Base-by-base conservation (phyloP, 2,329 filamentous ascomycete genomes). In the Blumeria hordei region DNA sequence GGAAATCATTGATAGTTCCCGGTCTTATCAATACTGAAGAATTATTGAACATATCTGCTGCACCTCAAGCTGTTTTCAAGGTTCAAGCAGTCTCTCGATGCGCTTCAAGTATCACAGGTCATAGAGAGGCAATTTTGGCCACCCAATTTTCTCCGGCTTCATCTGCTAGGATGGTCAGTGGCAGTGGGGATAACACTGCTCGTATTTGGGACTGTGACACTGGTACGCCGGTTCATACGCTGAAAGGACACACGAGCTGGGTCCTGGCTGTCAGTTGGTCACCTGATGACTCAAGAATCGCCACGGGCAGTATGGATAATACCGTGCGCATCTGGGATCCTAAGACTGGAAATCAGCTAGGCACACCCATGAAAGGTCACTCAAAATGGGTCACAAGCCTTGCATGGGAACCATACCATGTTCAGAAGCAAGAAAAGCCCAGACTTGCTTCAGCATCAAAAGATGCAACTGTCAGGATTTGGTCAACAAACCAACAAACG, bases 121-220 rank as follows among this genome's bases (percentile, higher is more conserved):
- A 98, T 68, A 88, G 88, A 41, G 85, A 94, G 67, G 81, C 88
- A 3, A 96, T 96, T 61, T 73, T 96, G 21, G 78, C 85, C 34
- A 82, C 85, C 2, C 80, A 88, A 41, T 96, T 95, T 67, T 92
- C 85, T 0, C 90, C 90, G 0, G 75, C 77, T 39, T 80, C 77
- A 6, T 90, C 85, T 32, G 79, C 80, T 10, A 75, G 81, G 57
- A 75, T 95, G 67, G 88, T 88, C 0, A 94, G 86, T 1, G 92
- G 90, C 0, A 87, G 83, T 58, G 92, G 92, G 50, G 92, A 98
- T 64, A 83, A 83, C 61, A 95, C 88, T 1, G 90, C 88, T 0
- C 74, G 90, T 56, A 82, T 96, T 70, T 95, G 87, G 87, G 88
- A 98, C 64, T 88, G 87, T 52, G 86, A 95, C 63, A 95, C 88